Evolutionary conservation across 176 grass and related monocot genomes (phyloP), one percentile per base, ranked within the genome.

Genomic region (Triticum timopheevii): DNA sequence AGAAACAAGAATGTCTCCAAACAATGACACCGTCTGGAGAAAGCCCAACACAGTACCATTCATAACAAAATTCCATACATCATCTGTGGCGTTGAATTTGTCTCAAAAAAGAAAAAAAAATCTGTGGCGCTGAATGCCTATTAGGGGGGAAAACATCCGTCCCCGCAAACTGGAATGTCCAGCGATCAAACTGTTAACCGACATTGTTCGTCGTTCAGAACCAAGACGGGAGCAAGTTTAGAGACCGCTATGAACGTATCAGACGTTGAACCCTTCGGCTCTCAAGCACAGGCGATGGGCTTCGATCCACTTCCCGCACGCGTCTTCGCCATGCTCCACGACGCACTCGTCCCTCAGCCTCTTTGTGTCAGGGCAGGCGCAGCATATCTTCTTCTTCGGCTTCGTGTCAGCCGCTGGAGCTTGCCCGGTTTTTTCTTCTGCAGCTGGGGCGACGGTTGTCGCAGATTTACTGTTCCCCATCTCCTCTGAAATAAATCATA

Each of bases 301-400:
- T 88, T 98, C 84, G 4, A 95, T 98, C 89, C 88, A 91, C 69
- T 98, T 98, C 7, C 76, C 86, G 7, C 96, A 98, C 23, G 93
- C 83, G 10, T 77, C 89, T 84, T 98, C 96, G 0, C 96, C 96
- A 19, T 94, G 83, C 87, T 95, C 76, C 77, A 95, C 84, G 17
- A 98, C 86, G 84, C 96, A 98, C 49, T 98, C 91, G 1, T 93
- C 93, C 63, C 89, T 85, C 73, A 92, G 36, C 86, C 83, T 93
- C 86, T 89, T 93, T 23, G 93, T 98, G 36, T 92, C 93, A 1
- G 86, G 91, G 80, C 92, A 98, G 61, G 82, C 91, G 0, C 97
- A 99, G 38, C 97, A 99, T 11, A 99, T 96, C 90, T 95, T 98
- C 96, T 98, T 98, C 81, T 91, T 96, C 1, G 85, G 92, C 84